Base-by-base conservation (phyloP, 441 rosid genomes). In the Erysimum pusillum region DNA sequence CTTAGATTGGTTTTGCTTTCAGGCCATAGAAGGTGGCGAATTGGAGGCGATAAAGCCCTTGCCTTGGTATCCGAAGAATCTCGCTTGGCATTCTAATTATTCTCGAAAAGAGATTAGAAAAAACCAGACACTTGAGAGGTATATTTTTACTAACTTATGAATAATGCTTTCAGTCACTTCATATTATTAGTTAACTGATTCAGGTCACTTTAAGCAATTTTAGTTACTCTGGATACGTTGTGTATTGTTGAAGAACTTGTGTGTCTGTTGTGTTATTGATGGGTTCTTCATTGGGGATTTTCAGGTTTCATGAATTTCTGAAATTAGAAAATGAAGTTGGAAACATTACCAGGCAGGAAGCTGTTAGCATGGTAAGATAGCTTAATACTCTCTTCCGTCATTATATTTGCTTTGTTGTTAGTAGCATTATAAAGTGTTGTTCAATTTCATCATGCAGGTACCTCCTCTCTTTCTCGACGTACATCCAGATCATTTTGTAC, bases 241-340 rank as follows among this genome's bases (percentile, higher is more conserved):
- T 56, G 41, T 45, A 57, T 42, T 58, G n/a, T 53, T 22, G 2
- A 58, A 8, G 49, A 36, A 65, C 20, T 51, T 2, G 6, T 54
- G 48, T 61, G 57, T 31, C 44, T 63, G 36, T 46, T 4, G 13
- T 18, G 45, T 52, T n/a, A 63, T 61, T 65, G 56, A 36, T 75
- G 77, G 56, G 22, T 34, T 44, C 45, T 59, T 62, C 32, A 9
- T 58, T 34, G 58, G 31, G 60, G 38, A 74, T 75, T 54, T 65
- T 80, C 89, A 91, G 99, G 91, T 93, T 96, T 80, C 98, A 96
- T 80, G 97, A 90, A 82, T 96, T 96, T 80, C 76, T 96, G 67
- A 93, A 96, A 84, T 88, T 96, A 74, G 98, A 93, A 88, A 96
- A 91, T 75, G 98, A 96, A 89, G 91, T 91, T 53, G 98, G 99